Percentiles rank a stretch among this genome's conserved stretches.
Conservation (phyloP, 139 green algal genomes). For the Chlamydomonas urium region DNA sequence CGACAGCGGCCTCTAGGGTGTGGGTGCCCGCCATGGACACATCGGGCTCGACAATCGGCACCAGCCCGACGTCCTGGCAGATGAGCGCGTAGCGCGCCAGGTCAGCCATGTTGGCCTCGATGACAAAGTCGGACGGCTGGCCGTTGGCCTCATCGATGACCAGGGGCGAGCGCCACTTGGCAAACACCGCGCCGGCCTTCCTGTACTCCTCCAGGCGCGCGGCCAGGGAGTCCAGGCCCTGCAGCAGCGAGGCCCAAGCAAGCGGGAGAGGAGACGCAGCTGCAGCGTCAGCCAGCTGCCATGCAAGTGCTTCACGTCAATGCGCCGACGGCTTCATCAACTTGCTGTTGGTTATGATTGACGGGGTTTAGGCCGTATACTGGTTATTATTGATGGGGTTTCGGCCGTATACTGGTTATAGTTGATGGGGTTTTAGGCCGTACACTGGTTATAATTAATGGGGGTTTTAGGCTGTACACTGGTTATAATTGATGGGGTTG, state of each 20-base stretch:
- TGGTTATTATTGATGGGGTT: too few species aligned
- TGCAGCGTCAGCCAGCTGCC: too few species aligned
- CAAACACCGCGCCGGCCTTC: constrained; percentile 36
- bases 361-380: too few species aligned
- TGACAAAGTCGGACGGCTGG: constrained; percentile 45
- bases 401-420: too few species aligned
- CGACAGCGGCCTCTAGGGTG: constrained; percentile 36
- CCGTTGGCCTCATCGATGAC: constrained; percentile 39
- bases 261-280: too few species aligned
- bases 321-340: too few species aligned
- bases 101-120: constrained; percentile 54
- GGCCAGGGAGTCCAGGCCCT: constrained; percentile 47
- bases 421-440: too few species aligned
- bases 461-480: too few species aligned
- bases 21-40: constrained; percentile 47
- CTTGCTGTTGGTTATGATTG: too few species aligned
- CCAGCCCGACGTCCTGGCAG: constrained; percentile 45
- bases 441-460: too few species aligned
- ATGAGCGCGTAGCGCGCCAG: constrained; percentile 55
- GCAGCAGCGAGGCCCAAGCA: background rate
- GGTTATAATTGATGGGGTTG: too few species aligned
- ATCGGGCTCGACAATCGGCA: constrained; percentile 56
- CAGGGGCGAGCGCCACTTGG: constrained; percentile 51
- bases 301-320: too few species aligned
- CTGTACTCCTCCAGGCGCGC: constrained; percentile 44